Conservation (phyloP, 1,284 basidiomycete genomes). For the Marasmius oreades region DNA sequence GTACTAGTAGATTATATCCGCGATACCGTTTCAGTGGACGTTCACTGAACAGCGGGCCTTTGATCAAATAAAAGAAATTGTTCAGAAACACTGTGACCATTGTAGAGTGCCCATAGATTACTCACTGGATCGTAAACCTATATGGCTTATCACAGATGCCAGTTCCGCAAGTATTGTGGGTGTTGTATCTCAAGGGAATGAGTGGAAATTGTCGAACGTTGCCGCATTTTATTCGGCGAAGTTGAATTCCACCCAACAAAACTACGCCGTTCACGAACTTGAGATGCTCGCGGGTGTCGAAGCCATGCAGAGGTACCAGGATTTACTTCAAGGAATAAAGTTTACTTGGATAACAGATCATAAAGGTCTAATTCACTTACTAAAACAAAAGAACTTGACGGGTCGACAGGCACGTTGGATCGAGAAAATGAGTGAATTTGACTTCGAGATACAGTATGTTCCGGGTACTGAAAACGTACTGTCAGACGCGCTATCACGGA, state of each 20-base stretch:
- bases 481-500: conserved; percentile 31
- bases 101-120: too few species aligned
- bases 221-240: background rate
- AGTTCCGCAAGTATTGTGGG: too few species aligned
- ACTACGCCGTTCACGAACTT: background rate
- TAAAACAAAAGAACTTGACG: background rate
- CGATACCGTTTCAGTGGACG: too few species aligned
- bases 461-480: conserved; percentile 27
- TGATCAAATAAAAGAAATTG: too few species aligned
- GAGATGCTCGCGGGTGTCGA: background rate
- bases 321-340: background rate
- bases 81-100: too few species aligned
- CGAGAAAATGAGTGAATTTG: conserved; percentile 16
- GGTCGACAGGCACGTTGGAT: background rate
- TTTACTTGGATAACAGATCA: background rate
- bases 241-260: background rate
- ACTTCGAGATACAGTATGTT: conserved; percentile 30
- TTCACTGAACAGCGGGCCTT: too few species aligned
- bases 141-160: too few species aligned
- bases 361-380: background rate
- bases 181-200: too few species aligned
- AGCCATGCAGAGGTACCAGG: background rate
- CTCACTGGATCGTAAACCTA: too few species aligned
- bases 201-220: too few species aligned
- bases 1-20: too few species aligned